These are phyloP conservation scores for Claviceps monticola DNA, from an alignment of 2,329 filamentous ascomycete genomes.

Conservation along the genomic window DNA sequence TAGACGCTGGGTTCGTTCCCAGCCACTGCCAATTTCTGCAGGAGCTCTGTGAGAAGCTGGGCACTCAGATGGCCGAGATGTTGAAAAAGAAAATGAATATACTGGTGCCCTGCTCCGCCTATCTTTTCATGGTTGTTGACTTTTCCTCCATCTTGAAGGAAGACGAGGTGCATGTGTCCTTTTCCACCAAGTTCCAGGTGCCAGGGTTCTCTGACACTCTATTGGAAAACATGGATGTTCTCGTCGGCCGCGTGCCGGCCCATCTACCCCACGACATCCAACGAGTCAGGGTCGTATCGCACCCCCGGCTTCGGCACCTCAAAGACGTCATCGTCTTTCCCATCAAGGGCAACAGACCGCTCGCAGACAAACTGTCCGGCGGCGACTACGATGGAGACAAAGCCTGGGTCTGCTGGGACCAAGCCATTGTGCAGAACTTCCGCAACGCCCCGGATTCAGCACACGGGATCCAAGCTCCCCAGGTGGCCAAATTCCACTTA, in stretches of 20 bases:
- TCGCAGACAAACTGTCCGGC: slow-evolving; percentile 60
- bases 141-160: slow-evolving; percentile 46
- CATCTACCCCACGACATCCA: slow-evolving; percentile 62
- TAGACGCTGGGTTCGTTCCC: slow-evolving; percentile 47
- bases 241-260: slow-evolving; percentile 57
- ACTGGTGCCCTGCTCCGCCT: slow-evolving; percentile 45
- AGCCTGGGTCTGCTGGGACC: slow-evolving; percentile 69
- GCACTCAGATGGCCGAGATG: slow-evolving; percentile 37
- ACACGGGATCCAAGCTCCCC: slow-evolving; percentile 26
- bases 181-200: slow-evolving; percentile 49
- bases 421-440: slow-evolving; percentile 51
- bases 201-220: slow-evolving; percentile 39
- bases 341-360: slow-evolving; percentile 41
- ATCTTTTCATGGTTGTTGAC: slow-evolving; percentile 54
- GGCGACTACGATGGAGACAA: slow-evolving; percentile 72
- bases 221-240: slow-evolving; percentile 43
- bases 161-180: slow-evolving; percentile 53
- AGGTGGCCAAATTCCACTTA: slow-evolving; percentile 13
- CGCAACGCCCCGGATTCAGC: slow-evolving; percentile 32
- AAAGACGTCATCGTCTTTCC: slow-evolving; percentile 75
- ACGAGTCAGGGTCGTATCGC: slow-evolving; percentile 45
- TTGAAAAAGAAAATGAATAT: slow-evolving; percentile 46
- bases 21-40: slow-evolving; percentile 33
- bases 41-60: slow-evolving; percentile 30
- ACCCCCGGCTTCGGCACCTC: slow-evolving; percentile 47